Percentiles rank a stretch among this genome's conserved stretches.
Conservation (phyloP, 1,284 basidiomycete species). For the Microbotryomycetes sp. region DNA sequence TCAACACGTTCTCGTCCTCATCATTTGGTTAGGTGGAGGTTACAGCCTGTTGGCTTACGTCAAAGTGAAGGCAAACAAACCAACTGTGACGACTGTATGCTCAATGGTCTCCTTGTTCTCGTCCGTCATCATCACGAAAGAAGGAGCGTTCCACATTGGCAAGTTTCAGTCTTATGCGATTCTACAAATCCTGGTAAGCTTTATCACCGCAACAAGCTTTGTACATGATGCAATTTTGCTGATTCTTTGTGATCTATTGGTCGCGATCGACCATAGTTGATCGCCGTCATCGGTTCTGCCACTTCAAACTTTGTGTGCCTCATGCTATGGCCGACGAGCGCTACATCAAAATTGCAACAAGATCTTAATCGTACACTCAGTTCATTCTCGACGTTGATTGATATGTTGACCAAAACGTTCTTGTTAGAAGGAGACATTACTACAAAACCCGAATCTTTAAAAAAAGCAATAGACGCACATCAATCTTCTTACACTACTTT, state of each 20-base stretch:
- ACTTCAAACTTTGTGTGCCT: slow-evolving; percentile 81
- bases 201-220: neutral
- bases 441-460: slow-evolving; percentile 47
- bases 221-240: neutral
- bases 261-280: slow-evolving; percentile 59
- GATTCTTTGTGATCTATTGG: neutral
- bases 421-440: slow-evolving; percentile 68
- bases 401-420: slow-evolving; percentile 73
- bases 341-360: slow-evolving; percentile 68
- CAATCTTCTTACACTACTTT: slow-evolving; percentile 77
- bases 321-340: slow-evolving; percentile 72
- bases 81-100: slow-evolving; percentile 53
- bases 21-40: slow-evolving; percentile 75
- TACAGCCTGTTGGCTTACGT: slow-evolving; percentile 77
- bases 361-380: slow-evolving; percentile 77
- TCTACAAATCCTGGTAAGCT: slow-evolving; percentile 34
- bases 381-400: slow-evolving; percentile 76
- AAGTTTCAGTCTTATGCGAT: slow-evolving; percentile 41
- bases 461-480: slow-evolving; percentile 58
- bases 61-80: slow-evolving; percentile 79
- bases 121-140: slow-evolving; percentile 78
- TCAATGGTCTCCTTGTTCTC: slow-evolving; percentile 79
- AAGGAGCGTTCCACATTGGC: slow-evolving; percentile 65
- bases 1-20: slow-evolving; percentile 47
- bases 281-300: slow-evolving; percentile 66